phyloP scores from a whole-genome alignment of 352 stramenopile species.

The Phytophthora fragariaefolia region DNA sequence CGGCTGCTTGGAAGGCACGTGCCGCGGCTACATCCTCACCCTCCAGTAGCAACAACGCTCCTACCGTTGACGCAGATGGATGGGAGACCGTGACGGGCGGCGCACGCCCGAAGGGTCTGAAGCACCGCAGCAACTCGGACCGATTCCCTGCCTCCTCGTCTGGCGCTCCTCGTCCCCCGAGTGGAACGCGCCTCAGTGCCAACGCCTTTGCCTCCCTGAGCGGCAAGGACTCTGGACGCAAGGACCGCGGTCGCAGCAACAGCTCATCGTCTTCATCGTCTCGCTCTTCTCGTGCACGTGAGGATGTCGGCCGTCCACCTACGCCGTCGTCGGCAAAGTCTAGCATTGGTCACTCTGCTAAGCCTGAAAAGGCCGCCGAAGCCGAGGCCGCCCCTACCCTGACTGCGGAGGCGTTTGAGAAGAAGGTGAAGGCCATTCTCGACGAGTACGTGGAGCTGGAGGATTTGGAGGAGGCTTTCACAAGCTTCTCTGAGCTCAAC shows the following conservation, averaged over 20 bases:
- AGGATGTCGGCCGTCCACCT: conserved; percentile 43
- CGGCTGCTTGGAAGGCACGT: conserved; percentile 70
- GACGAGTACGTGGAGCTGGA: conserved; percentile 87
- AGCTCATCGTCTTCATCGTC: conserved; percentile 53
- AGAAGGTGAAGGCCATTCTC: conserved; percentile 87
- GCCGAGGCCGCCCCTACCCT: conserved; percentile 29
- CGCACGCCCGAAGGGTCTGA: conserved; percentile 61
- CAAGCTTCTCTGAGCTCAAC: conserved; percentile 66
- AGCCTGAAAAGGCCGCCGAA: conserved; percentile 27
- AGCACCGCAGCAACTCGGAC: conserved; percentile 70
- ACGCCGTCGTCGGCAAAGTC: conserved; percentile 42
- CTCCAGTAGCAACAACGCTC: conserved; percentile 18
- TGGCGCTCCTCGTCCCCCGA: conserved; percentile 48
- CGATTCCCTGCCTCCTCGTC: conserved; percentile 37
- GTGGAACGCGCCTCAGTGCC: conserved; percentile 27
- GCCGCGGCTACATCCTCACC: conserved; percentile 21
- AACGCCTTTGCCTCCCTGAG: conserved; percentile 61
- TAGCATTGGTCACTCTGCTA: conserved; percentile 23
- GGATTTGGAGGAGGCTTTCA: conserved; percentile 80
- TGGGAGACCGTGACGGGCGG: conserved; percentile 75
- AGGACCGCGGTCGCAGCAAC: conserved; percentile 62
- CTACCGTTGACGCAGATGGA: conserved; percentile 60
- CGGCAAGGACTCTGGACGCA: conserved; percentile 34
- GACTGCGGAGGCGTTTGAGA: conserved; percentile 71
- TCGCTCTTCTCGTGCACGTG: conserved; percentile 27